Evolutionary conservation across 192 early-diverging fungal genomes (phyloP).

Genomic region (Paraglomus brasilianum): DNA sequence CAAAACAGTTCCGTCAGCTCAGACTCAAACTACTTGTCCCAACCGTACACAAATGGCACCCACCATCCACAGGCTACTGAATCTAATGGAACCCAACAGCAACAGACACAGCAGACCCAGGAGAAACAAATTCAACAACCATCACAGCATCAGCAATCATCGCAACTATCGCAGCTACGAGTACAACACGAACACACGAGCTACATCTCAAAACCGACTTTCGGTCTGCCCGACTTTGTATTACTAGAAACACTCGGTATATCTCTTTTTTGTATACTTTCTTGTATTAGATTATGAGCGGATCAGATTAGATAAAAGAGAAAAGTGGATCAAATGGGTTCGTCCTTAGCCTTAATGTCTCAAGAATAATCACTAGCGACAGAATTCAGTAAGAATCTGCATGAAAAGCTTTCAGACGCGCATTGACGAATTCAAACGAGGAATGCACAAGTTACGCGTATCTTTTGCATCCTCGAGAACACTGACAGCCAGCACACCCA

Average conservation of each 20-base stretch:
- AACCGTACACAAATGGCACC: neutral
- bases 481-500: too few species aligned
- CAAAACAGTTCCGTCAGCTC: neutral
- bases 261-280: neutral
- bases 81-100: constrained; percentile 1
- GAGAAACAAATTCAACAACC: neutral
- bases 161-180: neutral
- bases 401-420: too few species aligned
- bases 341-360: too few species aligned
- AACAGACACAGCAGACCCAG: too few species aligned
- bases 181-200: neutral
- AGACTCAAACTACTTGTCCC: neutral
- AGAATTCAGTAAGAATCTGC: too few species aligned
- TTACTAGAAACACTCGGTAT: constrained; percentile 47
- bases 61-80: constrained; percentile 5
- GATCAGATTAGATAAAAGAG: neutral
- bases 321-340: too few species aligned
- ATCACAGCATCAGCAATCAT: neutral
- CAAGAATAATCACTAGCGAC: too few species aligned
- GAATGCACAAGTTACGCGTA: too few species aligned
- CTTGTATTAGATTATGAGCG: neutral
- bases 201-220: constrained; percentile 43
- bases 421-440: too few species aligned
- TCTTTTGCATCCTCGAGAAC: too few species aligned
- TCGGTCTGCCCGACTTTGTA: constrained; percentile 45